These are phyloP conservation scores for Fusarium graminum DNA, from an alignment of 2,329 filamentous ascomycete genomes.

Conservation along the genomic window DNA sequence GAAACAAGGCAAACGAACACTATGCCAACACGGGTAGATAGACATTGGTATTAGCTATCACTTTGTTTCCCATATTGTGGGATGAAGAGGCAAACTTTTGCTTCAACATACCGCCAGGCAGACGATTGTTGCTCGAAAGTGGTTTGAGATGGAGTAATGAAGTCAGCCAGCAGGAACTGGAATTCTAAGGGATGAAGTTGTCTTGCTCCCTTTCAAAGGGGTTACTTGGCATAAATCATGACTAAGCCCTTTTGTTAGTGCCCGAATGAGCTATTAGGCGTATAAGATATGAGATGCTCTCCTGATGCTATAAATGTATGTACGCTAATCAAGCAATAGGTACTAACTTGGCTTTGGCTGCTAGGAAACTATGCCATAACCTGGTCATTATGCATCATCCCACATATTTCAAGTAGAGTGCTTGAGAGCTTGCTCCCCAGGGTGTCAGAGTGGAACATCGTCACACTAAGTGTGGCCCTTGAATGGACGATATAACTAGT, in stretches of 20 bases:
- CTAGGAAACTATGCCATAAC: background rate
- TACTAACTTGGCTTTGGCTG: background rate
- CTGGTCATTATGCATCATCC: background rate
- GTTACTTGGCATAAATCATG: conserved; percentile 24
- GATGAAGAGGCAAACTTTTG: background rate
- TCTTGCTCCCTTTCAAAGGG: conserved; percentile 41
- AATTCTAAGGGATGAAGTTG: conserved; percentile 48
- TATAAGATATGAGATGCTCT: background rate
- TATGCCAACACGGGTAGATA: background rate
- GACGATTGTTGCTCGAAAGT: conserved; percentile 1
- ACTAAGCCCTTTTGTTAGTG: conserved; percentile 34
- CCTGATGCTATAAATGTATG: background rate
- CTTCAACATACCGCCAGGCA: background rate
- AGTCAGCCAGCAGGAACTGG: conserved; percentile 37
- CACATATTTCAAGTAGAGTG: background rate
- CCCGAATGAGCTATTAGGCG: no score
- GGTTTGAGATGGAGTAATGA: conserved; percentile 24
- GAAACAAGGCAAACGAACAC: background rate
- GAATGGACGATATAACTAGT: background rate
- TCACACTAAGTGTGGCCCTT: background rate
- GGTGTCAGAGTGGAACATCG: background rate
- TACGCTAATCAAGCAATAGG: background rate
- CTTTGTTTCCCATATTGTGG: conserved; percentile 2
- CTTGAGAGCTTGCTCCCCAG: background rate
- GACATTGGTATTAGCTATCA: background rate